phyloP scores from a whole-genome alignment of 495 filamentous ascomycete genomes.

The Glarea lozoyensis region DNA sequence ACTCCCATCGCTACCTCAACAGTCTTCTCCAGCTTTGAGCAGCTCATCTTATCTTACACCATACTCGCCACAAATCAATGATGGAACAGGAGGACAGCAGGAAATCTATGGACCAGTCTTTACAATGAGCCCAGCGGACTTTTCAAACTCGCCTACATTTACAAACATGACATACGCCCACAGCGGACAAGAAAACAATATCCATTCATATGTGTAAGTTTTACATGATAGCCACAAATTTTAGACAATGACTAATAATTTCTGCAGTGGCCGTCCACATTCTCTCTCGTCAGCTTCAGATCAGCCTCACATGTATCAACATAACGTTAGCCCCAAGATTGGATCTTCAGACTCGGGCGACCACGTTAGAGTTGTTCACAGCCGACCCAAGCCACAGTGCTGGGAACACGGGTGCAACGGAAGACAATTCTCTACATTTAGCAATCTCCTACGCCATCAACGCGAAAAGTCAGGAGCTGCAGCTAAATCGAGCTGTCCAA shows the following conservation, averaged over 20 bases:
- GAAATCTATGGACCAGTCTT: constrained; percentile 20
- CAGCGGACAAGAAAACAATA: constrained; percentile 3
- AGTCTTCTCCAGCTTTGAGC: constrained; percentile 12
- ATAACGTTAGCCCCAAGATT: constrained; percentile 10
- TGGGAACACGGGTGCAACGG: constrained; percentile 96
- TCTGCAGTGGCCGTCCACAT: constrained; percentile 12
- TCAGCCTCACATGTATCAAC: constrained; percentile 12
- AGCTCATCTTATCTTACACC: constrained; percentile 14
- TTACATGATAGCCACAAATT: neutral
- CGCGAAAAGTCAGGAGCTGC: constrained; percentile 90
- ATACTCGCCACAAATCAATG: constrained; percentile 8
- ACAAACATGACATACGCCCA: constrained; percentile 11
- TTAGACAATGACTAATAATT: neutral
- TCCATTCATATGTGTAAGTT: constrained; percentile 13
- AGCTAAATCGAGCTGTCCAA: constrained; percentile 74
- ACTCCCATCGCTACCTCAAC: constrained; percentile 10
- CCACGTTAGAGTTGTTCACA: constrained; percentile 60
- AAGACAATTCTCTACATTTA: constrained; percentile 89
- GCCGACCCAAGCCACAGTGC: constrained; percentile 81
- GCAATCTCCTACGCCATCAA: constrained; percentile 86
- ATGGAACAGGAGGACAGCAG: constrained; percentile 1
- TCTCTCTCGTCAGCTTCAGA: constrained; percentile 19
- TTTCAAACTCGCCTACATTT: constrained; percentile 10
- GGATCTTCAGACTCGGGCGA: constrained; percentile 23
- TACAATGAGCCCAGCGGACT: constrained; percentile 19